Percentiles rank a stretch among this genome's conserved stretches.
These are phyloP conservation scores for Steccherinum ochraceum DNA, from an alignment of 768 basidiomycete species.

Conservation along the genomic window DNA sequence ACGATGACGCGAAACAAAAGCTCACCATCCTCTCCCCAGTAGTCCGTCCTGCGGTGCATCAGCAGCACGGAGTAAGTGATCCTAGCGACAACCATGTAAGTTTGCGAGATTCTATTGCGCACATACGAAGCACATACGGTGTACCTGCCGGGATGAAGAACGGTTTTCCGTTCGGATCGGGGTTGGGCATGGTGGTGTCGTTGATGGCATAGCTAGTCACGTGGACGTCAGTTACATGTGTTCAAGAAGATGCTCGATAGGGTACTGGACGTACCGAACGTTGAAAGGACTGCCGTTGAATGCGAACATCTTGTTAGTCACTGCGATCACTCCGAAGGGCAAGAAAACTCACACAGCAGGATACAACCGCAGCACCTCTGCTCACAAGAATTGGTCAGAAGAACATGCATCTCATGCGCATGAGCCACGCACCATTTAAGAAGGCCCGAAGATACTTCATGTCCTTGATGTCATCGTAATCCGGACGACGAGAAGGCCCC, in stretches of 20 bases:
- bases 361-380: constrained; percentile 48
- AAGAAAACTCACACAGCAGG: constrained; percentile 30
- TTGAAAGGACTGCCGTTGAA: constrained; percentile 18
- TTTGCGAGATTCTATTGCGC: no score
- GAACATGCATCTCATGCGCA: background rate
- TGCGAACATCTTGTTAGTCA: no score
- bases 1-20: constrained; percentile 4
- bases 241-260: background rate
- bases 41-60: constrained; percentile 57
- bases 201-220: constrained; percentile 14
- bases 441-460: constrained; percentile 57
- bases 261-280: constrained; percentile 30
- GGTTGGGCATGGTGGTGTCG: constrained; percentile 23
- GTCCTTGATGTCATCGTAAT: constrained; percentile 47
- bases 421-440: constrained; percentile 37
- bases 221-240: constrained; percentile 18
- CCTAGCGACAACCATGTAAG: background rate
- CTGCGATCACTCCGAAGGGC: no score
- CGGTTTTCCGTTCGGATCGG: constrained; percentile 25
- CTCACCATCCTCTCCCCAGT: constrained; percentile 72
- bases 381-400: background rate
- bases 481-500: constrained; percentile 38
- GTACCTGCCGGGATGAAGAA: constrained; percentile 35
- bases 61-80: constrained; percentile 38
- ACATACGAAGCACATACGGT: constrained; percentile 6